These are phyloP conservation scores for Aegle marmelos DNA, from an alignment of 345 rosid genomes.

Conservation along the genomic window DNA sequence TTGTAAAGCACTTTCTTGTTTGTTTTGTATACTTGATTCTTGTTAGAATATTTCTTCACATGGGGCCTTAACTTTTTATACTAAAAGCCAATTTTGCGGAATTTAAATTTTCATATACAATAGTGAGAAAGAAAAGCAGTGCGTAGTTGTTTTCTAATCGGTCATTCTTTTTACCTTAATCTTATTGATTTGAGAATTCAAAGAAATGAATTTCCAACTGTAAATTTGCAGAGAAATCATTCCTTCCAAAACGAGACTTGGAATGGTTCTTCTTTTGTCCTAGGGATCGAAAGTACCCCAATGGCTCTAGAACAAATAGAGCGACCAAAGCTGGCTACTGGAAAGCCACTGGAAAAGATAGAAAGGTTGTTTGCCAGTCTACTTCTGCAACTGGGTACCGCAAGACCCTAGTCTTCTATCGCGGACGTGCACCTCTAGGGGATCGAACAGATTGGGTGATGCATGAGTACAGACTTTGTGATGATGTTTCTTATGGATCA, in stretches of 20 bases:
- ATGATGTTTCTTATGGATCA: conserved; percentile 50
- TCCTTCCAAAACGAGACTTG: conserved; percentile 73
- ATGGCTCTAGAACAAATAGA: conserved; percentile 76
- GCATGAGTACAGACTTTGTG: conserved; percentile 84
- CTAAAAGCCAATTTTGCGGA: conserved; percentile 9
- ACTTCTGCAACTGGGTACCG: conserved; percentile 43
- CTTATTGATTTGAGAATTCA: not conserved
- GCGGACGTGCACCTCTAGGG: conserved; percentile 80
- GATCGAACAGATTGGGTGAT: conserved; percentile 74
- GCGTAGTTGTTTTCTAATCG: not conserved
- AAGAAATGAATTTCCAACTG: not conserved
- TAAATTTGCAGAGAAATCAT: conserved; percentile 63
- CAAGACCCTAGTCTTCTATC: conserved; percentile 81
- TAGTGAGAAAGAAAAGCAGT: not conserved
- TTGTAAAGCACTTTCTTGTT: conserved; percentile 31
- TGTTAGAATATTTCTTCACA: conserved; percentile 1
- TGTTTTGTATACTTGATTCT: conserved; percentile 17
- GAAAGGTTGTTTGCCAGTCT: conserved; percentile 61
- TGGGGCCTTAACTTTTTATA: conserved; percentile 20
- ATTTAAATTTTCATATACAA: not conserved
- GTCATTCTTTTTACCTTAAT: not conserved
- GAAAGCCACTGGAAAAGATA: conserved; percentile 94
- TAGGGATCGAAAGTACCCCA: conserved; percentile 78
- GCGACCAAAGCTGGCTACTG: conserved; percentile 91
- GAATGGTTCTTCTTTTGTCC: conserved; percentile 97